Evolutionary conservation across 805 yeast genomes (phyloP).

Genomic region (Ogataea corticis): DNA sequence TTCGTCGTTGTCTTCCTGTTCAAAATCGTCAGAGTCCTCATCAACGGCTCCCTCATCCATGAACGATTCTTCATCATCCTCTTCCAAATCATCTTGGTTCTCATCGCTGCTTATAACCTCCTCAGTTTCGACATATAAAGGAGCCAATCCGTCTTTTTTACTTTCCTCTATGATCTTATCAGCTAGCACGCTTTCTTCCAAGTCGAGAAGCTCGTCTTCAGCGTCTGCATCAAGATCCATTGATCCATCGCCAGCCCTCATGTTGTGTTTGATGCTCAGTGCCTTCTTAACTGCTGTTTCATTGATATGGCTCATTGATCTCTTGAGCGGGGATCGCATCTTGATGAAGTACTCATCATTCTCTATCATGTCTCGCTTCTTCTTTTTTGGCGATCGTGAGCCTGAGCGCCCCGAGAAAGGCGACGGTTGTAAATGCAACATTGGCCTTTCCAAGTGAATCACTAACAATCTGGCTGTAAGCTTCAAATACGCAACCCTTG

Average conservation of each 20-base stretch:
- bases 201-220: conserved; percentile 37
- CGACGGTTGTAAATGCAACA: not conserved
- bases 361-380: conserved; percentile 17
- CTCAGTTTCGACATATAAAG: conserved; percentile 22
- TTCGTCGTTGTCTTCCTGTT: conserved; percentile 1
- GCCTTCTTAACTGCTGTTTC: conserved; percentile 53
- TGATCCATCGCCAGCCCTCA: conserved; percentile 12
- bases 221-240: conserved; percentile 35
- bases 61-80: conserved; percentile 1
- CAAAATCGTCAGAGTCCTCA: conserved; percentile 3
- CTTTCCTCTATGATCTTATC: conserved; percentile 45
- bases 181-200: conserved; percentile 46
- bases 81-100: conserved; percentile 2
- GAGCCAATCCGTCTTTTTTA: conserved; percentile 28
- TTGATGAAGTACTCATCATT: conserved; percentile 40
- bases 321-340: conserved; percentile 44
- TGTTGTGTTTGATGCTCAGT: conserved; percentile 32
- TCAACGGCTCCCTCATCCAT: not conserved
- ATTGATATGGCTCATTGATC: conserved; percentile 42
- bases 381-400: conserved; percentile 38
- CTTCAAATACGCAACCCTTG: no score
- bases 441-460: not conserved
- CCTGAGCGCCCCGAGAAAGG: conserved; percentile 23
- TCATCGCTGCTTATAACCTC: not conserved
- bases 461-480: no score